Evolutionary conservation across 805 yeast genomes (phyloP), one percentile per base, ranked within the genome.

Genomic region (Wickerhamiella cacticola): DNA sequence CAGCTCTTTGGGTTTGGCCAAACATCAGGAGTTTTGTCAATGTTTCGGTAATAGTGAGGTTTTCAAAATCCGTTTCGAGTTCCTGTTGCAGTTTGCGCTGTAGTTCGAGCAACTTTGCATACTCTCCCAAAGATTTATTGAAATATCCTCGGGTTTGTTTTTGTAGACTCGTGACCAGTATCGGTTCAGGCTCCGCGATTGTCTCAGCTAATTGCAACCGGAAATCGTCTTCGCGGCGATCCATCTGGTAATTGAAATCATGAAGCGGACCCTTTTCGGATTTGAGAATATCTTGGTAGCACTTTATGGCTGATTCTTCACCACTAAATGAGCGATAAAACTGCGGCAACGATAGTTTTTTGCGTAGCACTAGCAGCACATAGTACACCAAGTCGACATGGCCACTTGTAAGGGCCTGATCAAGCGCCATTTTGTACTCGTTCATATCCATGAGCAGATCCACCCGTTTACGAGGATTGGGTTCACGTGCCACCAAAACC

Each of bases 381-480:
- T 74, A 72, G 41, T 71, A 64, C 5, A 80, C 70, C 31, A 85
- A 66, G 58, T 80, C 86, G 38, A 71, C 72, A 55, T 78, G 75
- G 15, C 76, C 72, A 31, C 76, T 70, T 51, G 74, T 78, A 39
- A 80, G 73, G 0, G 89, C 75, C 55, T 80, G 82, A 39, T 71
- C 60, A 34, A 87, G 61, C 0, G 95, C 95, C 40, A 75, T 60
- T 48, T 76, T 82, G 39, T 76, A 69, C 55, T 84, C 87, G 40
- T 82, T 86, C 71, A 84, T 79, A 19, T 75, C 77, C 21, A 86
- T 60, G 31, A 85, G 69, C 44, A 80, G 68, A 9, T 78, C 73
- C 1, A 86, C 74, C 52, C 81, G 82, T 49, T 74, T 71, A 5
- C 70, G 66, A 0, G 81, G 72, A 12, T 66, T 57, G 1, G 82